phyloP scores from a whole-genome alignment of 495 filamentous ascomycete genomes.

The Staphylotrichum tortipilum region DNA sequence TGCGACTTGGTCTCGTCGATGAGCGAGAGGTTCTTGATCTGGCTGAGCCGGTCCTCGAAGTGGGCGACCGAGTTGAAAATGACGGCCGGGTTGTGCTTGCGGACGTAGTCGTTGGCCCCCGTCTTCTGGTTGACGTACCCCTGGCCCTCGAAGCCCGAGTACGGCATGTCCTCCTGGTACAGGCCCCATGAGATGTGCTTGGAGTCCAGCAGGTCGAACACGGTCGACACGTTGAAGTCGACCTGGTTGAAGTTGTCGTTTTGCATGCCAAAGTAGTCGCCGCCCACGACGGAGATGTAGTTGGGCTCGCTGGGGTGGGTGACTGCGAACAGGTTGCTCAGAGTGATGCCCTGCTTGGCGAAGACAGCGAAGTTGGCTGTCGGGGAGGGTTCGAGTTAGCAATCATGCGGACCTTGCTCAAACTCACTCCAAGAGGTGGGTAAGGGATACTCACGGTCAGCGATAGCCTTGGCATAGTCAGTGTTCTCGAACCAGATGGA shows the following conservation, averaged over 20 bases:
- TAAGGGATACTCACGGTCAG: no score
- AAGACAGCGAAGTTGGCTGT: no score
- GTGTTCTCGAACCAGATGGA: no score
- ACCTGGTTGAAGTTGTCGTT: conserved; percentile 51
- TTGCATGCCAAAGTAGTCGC: conserved; percentile 62
- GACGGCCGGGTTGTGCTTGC: conserved; percentile 66
- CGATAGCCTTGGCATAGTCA: no score
- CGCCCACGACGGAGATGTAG: conserved; percentile 54
- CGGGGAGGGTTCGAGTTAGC: no score
- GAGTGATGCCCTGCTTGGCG: no score
- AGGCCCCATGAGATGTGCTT: conserved; percentile 59
- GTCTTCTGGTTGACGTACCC: conserved; percentile 44
- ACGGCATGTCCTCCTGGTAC: conserved; percentile 64
- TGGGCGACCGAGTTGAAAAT: conserved; percentile 51
- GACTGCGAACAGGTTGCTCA: conserved; percentile 11
- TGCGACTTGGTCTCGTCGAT: conserved; percentile 40
- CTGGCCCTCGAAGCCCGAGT: conserved; percentile 53
- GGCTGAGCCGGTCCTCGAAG: conserved; percentile 41
- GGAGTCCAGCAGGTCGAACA: conserved; percentile 62
- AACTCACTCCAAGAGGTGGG: no score
- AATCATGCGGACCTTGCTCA: no score
- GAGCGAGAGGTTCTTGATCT: conserved; percentile 54
- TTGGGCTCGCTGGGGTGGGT: conserved; percentile 67
- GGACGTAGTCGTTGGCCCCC: conserved; percentile 58
- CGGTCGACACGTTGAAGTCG: conserved; percentile 54